phyloP scores from a whole-genome alignment of 768 basidiomycete species.

The Dentipellis sp. region DNA sequence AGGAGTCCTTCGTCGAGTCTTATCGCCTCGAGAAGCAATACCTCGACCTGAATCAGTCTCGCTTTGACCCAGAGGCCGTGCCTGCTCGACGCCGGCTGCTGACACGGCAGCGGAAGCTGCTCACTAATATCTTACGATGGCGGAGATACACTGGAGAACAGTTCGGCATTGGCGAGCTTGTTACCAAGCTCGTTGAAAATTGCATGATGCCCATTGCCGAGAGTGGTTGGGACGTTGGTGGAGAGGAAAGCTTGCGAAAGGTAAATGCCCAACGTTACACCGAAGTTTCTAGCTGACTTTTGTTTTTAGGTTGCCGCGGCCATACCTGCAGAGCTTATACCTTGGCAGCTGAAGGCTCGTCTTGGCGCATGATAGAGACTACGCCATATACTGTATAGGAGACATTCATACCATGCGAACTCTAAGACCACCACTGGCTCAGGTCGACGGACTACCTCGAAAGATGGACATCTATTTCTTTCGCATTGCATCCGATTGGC shows the following conservation, averaged over 20 bases:
- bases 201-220: constrained; percentile 59
- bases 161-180: constrained; percentile 45
- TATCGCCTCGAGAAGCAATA: constrained; percentile 43
- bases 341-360: not conserved
- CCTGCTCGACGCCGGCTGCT: constrained; percentile 66
- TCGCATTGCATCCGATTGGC: constrained; percentile 25
- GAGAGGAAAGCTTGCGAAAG: constrained; percentile 52
- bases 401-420: too few species aligned
- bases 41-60: constrained; percentile 29
- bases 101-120: constrained; percentile 55
- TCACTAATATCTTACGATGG: constrained; percentile 70
- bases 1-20: constrained; percentile 43
- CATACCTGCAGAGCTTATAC: constrained; percentile 8
- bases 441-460: too few species aligned
- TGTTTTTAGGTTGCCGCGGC: constrained; percentile 3
- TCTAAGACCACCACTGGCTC: too few species aligned
- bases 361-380: not conserved
- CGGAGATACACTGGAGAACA: constrained; percentile 58
- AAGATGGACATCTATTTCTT: not conserved
- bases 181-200: constrained; percentile 45
- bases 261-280: constrained; percentile 25
- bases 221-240: constrained; percentile 84
- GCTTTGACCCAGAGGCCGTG: constrained; percentile 71
- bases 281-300: constrained; percentile 3
- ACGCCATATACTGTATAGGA: too few species aligned